phyloP scores from a whole-genome alignment of 352 stramenopile genomes.

The Pythium chondricola region DNA sequence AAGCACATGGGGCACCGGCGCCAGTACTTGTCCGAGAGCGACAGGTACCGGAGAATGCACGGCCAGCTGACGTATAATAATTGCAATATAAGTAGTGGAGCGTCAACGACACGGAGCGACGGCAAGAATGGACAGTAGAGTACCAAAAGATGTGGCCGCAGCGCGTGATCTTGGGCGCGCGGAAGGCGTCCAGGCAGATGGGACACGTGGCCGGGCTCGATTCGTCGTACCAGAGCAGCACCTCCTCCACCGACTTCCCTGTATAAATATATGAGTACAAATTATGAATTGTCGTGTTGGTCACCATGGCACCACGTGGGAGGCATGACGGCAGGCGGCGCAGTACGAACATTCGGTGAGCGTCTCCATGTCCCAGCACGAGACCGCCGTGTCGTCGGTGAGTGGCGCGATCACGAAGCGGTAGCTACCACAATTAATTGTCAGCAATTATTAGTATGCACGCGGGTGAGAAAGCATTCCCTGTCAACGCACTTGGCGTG shows the following conservation, averaged over 20 bases:
- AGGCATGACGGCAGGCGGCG: too few species aligned
- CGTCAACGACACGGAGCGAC: neutral
- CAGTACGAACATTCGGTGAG: slow-evolving; percentile 76
- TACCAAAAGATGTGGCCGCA: slow-evolving; percentile 85
- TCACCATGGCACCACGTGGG: too few species aligned
- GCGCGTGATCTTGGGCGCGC: slow-evolving; percentile 80
- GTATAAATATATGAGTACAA: neutral
- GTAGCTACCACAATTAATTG: slow-evolving; percentile 33
- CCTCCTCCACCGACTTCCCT: slow-evolving; percentile 83
- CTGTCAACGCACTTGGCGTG: slow-evolving; percentile 62
- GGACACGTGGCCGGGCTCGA: slow-evolving; percentile 37
- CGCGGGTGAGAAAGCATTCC: neutral
- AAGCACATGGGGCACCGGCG: slow-evolving; percentile 85
- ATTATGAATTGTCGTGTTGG: neutral
- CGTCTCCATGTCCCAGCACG: slow-evolving; percentile 67
- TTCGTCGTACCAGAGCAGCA: slow-evolving; percentile 73
- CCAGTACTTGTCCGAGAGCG: slow-evolving; percentile 85
- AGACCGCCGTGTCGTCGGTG: slow-evolving; percentile 30
- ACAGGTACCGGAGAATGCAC: slow-evolving; percentile 80
- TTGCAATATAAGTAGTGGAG: neutral
- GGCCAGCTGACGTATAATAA: slow-evolving; percentile 45
- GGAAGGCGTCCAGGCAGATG: slow-evolving; percentile 76
- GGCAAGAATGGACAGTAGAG: neutral
- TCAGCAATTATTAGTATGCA: neutral
- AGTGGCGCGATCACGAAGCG: slow-evolving; percentile 75